Percentiles rank a stretch among this genome's conserved stretches.
phyloP scores from a whole-genome alignment of 371 early-diverging fungal species.

The Mucor ambiguus region DNA sequence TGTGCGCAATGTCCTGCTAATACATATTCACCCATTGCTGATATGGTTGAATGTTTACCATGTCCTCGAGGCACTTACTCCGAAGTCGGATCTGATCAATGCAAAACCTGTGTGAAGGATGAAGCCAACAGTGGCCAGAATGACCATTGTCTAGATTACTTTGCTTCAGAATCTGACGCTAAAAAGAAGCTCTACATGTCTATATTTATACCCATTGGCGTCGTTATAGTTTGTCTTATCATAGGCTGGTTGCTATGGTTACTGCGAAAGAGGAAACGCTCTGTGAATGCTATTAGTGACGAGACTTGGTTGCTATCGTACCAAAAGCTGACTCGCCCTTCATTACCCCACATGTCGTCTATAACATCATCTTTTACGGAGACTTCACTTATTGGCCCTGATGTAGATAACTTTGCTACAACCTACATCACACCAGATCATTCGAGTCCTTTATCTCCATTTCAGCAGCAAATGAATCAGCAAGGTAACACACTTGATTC shows the following conservation, averaged over 20 bases:
- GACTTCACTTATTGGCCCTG: not conserved
- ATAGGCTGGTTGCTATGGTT: conserved; percentile 15
- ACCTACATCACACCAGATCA: not conserved
- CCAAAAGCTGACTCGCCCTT: conserved; percentile 22
- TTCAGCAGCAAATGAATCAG: not conserved
- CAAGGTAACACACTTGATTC: not conserved
- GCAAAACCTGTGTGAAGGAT: conserved; percentile 23
- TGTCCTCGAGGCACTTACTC: conserved; percentile 34
- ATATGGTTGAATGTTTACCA: conserved; percentile 34
- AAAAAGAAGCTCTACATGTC: conserved; percentile 26
- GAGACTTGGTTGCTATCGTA: conserved; percentile 53
- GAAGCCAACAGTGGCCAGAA: not conserved
- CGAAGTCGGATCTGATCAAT: conserved; percentile 13
- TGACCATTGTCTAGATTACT: conserved; percentile 17
- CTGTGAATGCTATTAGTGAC: conserved; percentile 28
- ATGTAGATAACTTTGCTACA: not conserved
- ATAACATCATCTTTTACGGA: not conserved
- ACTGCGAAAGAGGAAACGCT: conserved; percentile 23
- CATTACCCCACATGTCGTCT: conserved; percentile 12
- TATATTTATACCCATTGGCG: conserved; percentile 31
- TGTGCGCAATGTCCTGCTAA: conserved; percentile 39
- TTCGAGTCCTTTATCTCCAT: not conserved
- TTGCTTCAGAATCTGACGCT: conserved; percentile 3
- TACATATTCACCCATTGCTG: conserved; percentile 15
- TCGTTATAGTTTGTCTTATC: conserved; percentile 1